Evolutionary conservation across 1,139 yeast genomes (phyloP).

Genomic region (Sugiyamaella castrensis): DNA sequence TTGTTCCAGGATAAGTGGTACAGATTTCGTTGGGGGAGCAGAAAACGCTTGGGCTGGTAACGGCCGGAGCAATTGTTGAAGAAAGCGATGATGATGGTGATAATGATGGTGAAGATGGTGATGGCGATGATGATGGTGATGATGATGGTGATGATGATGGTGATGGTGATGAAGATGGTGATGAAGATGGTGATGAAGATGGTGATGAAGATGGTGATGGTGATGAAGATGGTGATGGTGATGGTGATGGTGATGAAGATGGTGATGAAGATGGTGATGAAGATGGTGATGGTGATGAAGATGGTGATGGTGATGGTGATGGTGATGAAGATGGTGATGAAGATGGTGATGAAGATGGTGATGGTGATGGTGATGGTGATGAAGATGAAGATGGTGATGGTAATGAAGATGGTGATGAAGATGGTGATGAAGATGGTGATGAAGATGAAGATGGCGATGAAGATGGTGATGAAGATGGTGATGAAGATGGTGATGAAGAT

Average conservation of each 20-base stretch:
- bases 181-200: not conserved
- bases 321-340: too few species aligned
- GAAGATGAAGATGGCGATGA: not conserved
- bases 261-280: not conserved
- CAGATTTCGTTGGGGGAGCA: not conserved
- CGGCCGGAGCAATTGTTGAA: too few species aligned
- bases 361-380: too few species aligned
- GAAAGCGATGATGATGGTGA: not conserved
- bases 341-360: too few species aligned
- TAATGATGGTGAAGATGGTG: not conserved
- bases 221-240: not conserved
- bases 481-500: not conserved
- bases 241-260: constrained; percentile 1
- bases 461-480: not conserved
- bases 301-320: too few species aligned
- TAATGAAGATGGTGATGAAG: too few species aligned
- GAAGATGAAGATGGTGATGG: too few species aligned
- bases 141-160: not conserved
- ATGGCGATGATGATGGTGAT: not conserved
- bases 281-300: not conserved
- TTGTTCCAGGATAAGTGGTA: constrained; percentile 2
- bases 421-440: not conserved
- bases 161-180: not conserved
- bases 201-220: not conserved
- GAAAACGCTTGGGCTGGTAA: not conserved